Evolutionary conservation across 2,329 filamentous ascomycete species (phyloP).

Genomic region (Penicillium sp.): DNA sequence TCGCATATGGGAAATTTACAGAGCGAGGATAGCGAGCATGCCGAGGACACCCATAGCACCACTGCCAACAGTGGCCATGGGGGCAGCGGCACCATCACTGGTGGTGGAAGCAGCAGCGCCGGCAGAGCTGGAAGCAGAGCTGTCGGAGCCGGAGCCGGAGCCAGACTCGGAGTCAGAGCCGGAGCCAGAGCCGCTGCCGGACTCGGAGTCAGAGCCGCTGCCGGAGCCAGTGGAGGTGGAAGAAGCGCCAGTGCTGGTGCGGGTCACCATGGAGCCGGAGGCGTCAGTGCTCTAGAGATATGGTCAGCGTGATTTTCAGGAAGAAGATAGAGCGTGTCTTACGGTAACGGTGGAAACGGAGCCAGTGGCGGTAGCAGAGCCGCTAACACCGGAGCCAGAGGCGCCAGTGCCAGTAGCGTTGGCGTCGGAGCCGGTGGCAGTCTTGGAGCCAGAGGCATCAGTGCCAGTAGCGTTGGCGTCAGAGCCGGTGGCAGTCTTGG

Average conservation of each 20-base stretch:
- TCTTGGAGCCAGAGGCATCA: constrained; percentile 12
- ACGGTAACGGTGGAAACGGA: neutral
- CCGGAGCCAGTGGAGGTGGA: constrained; percentile 5
- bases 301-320: neutral
- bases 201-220: constrained; percentile 19
- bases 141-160: constrained; percentile 17
- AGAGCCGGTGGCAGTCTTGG: neutral
- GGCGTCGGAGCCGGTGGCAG: constrained; percentile 10
- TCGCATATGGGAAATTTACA: constrained; percentile 30
- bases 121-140: constrained; percentile 4
- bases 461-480: neutral
- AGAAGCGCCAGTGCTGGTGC: constrained; percentile 4
- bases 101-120: constrained; percentile 13
- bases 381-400: constrained; percentile 6
- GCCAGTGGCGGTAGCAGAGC: constrained; percentile 13
- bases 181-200: constrained; percentile 17
- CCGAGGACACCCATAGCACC: constrained; percentile 41
- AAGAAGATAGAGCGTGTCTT: neutral
- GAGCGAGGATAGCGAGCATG: constrained; percentile 42
- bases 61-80: constrained; percentile 31
- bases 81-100: constrained; percentile 26
- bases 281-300: neutral
- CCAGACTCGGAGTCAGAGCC: constrained; percentile 10
- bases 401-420: constrained; percentile 1
- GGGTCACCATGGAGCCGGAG: neutral